Evolutionary conservation across 148 eudicot species (phyloP).

Genomic region (Vaccinium myrtillus): DNA sequence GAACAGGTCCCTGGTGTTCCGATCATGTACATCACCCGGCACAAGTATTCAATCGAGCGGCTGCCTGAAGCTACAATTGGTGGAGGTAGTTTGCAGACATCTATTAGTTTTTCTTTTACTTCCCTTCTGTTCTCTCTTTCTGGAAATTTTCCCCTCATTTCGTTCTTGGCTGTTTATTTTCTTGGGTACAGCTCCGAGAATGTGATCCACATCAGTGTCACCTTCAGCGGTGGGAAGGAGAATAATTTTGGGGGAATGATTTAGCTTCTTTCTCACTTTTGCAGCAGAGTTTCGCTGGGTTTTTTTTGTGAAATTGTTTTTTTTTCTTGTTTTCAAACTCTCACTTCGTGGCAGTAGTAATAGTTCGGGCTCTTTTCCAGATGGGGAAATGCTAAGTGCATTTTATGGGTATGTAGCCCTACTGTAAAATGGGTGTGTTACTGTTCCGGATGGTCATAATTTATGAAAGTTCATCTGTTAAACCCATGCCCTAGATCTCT

Average conservation of each 20-base stretch:
- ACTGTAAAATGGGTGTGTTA: no score
- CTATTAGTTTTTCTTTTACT: not conserved
- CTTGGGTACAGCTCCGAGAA: constrained; percentile 71
- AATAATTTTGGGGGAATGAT: not conserved
- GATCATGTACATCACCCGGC: constrained; percentile 91
- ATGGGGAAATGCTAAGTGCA: not conserved
- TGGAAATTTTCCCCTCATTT: not conserved
- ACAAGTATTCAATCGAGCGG: constrained; percentile 91
- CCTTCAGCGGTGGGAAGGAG: not conserved
- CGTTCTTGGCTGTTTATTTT: not conserved
- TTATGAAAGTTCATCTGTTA: no score
- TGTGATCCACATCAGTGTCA: constrained; percentile 18
- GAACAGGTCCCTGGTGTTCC: constrained; percentile 96
- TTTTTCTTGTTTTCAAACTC: not conserved
- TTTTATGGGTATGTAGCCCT: no score
- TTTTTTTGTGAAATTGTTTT: not conserved
- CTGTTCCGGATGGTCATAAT: not conserved
- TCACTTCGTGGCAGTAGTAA: not conserved
- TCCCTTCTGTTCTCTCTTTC: not conserved
- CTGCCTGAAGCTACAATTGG: constrained; percentile 97
- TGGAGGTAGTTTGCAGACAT: constrained; percentile 59
- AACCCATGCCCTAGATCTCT: no score
- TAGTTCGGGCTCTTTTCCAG: not conserved
- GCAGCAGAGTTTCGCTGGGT: not conserved
- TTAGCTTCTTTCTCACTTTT: not conserved